Evolutionary conservation across 805 yeast genomes (phyloP).

Genomic region (Yarrowia yakushimensis): DNA sequence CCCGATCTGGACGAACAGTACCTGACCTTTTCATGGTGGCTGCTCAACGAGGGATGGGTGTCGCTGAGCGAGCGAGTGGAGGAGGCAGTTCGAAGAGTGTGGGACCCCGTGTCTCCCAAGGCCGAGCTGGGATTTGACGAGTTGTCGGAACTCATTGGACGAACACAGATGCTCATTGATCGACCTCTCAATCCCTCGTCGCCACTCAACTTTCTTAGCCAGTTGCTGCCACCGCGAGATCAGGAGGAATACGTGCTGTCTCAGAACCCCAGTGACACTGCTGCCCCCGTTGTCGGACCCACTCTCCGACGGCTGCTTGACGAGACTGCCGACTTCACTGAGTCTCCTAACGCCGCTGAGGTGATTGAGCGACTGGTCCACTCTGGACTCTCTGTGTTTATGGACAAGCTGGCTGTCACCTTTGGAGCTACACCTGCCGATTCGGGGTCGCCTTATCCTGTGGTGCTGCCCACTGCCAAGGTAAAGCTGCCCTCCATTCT

Average conservation of each 20-base stretch:
- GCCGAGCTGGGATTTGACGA: conserved; percentile 64
- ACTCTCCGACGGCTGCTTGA: conserved; percentile 40
- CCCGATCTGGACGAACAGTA: conserved; percentile 41
- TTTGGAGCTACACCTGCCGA: conserved; percentile 25
- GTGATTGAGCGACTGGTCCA: conserved; percentile 43
- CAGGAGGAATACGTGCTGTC: conserved; percentile 53
- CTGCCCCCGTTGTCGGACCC: conserved; percentile 30
- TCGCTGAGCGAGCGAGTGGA: conserved; percentile 53
- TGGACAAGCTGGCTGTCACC: conserved; percentile 39
- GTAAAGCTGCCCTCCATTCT: conserved; percentile 65
- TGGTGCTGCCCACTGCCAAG: conserved; percentile 33
- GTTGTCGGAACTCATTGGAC: conserved; percentile 43
- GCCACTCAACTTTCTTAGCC: conserved; percentile 34
- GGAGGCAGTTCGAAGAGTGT: conserved; percentile 55
- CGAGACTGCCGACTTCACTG: conserved; percentile 45
- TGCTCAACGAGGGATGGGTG: conserved; percentile 81
- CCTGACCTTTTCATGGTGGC: conserved; percentile 89
- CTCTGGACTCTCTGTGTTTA: conserved; percentile 46
- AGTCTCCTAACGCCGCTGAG: conserved; percentile 41
- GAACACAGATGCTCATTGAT: conserved; percentile 40
- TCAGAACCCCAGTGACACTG: conserved; percentile 42
- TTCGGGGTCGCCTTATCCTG: not conserved
- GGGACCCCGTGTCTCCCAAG: conserved; percentile 64
- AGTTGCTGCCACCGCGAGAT: conserved; percentile 50
- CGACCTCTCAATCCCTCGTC: conserved; percentile 29